Conservation (phyloP, 192 early-diverging fungal genomes). For the Lobosporangium transversale region DNA sequence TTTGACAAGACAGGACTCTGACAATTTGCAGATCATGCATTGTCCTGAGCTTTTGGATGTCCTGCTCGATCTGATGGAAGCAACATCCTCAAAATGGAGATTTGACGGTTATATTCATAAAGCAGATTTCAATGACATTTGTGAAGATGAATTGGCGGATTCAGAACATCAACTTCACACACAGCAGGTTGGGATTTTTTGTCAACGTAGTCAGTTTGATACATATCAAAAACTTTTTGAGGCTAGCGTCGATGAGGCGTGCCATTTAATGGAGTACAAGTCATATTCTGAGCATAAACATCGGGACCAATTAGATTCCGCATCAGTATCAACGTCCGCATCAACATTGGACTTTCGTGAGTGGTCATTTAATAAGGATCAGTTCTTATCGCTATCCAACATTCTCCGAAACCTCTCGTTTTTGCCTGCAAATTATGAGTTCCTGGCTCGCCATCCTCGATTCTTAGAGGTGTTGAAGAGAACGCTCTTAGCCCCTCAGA, state of each 20-base stretch:
- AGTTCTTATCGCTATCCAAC: constrained; percentile 63
- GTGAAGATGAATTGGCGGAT: background rate
- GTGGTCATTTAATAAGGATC: constrained; percentile 54
- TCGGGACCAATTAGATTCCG: background rate
- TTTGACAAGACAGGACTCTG: constrained; percentile 62
- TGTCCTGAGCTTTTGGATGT: constrained; percentile 78
- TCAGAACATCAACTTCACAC: background rate
- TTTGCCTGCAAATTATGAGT: constrained; percentile 58
- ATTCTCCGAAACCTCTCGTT: constrained; percentile 68
- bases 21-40: constrained; percentile 59
- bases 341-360: constrained; percentile 14
- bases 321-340: background rate
- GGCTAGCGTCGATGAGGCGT: constrained; percentile 62
- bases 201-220: constrained; percentile 26
- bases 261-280: constrained; percentile 37
- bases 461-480: constrained; percentile 54
- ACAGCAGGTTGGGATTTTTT: constrained; percentile 17
- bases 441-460: constrained; percentile 56
- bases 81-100: constrained; percentile 26
- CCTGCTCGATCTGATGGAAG: constrained; percentile 68
- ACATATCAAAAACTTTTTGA: constrained; percentile 63
- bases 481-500: constrained; percentile 36
- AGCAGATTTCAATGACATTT: background rate
- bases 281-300: constrained; percentile 36
- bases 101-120: background rate